Evolutionary conservation across 2,329 filamentous ascomycete genomes (phyloP), one percentile per base, ranked within the genome.

Genomic region (Aspergillus udagawae): DNA sequence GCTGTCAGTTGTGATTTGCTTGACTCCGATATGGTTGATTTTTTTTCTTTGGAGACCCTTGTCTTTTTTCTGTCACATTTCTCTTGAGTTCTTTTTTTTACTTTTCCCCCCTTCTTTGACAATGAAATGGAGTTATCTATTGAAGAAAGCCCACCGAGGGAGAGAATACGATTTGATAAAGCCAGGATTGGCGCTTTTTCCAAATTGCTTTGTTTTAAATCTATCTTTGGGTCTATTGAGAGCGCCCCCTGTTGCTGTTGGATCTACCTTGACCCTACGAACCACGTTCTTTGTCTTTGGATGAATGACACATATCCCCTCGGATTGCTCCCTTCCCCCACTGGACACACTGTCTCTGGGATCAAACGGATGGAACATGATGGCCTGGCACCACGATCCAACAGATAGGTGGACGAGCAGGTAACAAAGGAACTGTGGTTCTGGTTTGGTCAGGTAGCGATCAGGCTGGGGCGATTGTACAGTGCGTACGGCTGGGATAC

Each of bases 121-220:
- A 63, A 61, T 57, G 55, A 58, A 52, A 23, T 14, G 21, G 44
- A 14, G 21, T 17, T 64, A 60, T 57, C 57, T 56, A 65, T 60
- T 56, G 52, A 53, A 59, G 58, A 56, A 58, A 65, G 59, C 65
- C 62, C 67, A 67, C 63, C 55, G 60, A 49, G 52, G 35, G 56
- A 47, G 55, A 56, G 54, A 53, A 53, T 14, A 50, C 28, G 38
- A 53, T 38, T 32, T 56, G 58, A 59, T 59, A 61, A 58, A 63
- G 60, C 53, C 55, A 57, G 56, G 56, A 54, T 61, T 59, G 59
- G 59, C 52, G 52, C 57, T 59, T 57, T 57, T 60, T 32, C 41
- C 44, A 47, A 60, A 63, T 59, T 61, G 56, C 59, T 63, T 63
- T 63, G 60, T 63, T 63, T 55, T 54, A 59, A 59, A 41, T 55